Evolutionary conservation across 1,139 yeast genomes (phyloP), one percentile per base, ranked within the genome.

Genomic region (Sugiyamaella japonica): DNA sequence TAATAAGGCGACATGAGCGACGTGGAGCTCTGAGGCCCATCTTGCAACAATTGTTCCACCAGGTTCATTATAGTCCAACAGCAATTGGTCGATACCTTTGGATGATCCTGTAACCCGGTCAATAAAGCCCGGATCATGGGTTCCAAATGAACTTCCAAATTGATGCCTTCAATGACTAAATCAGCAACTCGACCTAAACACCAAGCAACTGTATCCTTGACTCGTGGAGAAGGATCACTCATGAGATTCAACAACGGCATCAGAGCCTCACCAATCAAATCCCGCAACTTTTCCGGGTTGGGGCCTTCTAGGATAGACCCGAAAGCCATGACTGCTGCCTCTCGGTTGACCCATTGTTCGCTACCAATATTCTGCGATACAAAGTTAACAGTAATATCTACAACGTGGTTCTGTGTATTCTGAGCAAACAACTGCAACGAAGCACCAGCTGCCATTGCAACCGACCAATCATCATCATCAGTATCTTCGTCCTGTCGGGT

Each of bases 281-380:
- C 73, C 54, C 81, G 81, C 64, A 89, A 77, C 66, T 86, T 85
- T 2, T 80, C 83, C 53, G 82, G 81, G 61, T 89, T 95, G 25
- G 98, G 98, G 16, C 99, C 99, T 63, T 91, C 98, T 64, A 93
- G 78, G 58, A 93, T 89, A 7, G 97, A 90, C 38, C 99, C 99
- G 71, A 93, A 93, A 0, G 99, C 97, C 99, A 93, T 93, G 7
- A 93, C 97, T 0, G 98, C 95, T 23, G 99, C 98, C 74, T 93
- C 99, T 66, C 97, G 85, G 56, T 82, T 75, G 72, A 95, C 83
- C 99, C 99, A 93, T 61, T 81, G 78, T 8, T 71, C 65, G 31
- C 79, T 73, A 8, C 73, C 71, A 54, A 93, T 80, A 67, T 89
- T 87, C 44, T 81, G 78, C 62, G 86, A 91, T 37, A 93, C 97